Evolutionary conservation across 1,284 basidiomycete genomes (phyloP).

Genomic region (Puccinia triticina): DNA sequence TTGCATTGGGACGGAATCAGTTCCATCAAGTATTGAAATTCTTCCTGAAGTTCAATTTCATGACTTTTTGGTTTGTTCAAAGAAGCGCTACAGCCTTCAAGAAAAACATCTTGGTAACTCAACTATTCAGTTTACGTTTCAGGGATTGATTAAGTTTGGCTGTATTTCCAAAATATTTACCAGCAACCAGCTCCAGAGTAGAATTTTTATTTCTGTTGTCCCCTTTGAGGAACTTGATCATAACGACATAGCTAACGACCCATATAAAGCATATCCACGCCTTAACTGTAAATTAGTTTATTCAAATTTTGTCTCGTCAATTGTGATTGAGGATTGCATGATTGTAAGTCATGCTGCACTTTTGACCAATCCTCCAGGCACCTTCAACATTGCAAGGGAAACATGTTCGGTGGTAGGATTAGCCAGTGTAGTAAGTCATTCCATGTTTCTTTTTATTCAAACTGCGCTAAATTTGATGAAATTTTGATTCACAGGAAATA

Average conservation of each 20-base stretch:
- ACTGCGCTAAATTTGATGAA: too few species aligned
- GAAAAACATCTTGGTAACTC: conserved; percentile 7
- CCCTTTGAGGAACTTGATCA: neutral
- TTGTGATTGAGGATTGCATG: neutral
- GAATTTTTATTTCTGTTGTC: neutral
- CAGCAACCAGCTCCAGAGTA: neutral
- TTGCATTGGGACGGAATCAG: neutral
- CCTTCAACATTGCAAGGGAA: neutral
- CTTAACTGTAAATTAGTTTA: conserved; percentile 1
- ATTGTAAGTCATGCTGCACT: neutral
- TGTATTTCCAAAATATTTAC: conserved; percentile 3
- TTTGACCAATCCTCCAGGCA: neutral
- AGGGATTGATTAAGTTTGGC: neutral
- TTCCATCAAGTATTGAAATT: neutral
- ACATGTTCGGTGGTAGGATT: neutral
- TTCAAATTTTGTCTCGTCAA: neutral
- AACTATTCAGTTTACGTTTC: neutral
- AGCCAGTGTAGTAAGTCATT: neutral
- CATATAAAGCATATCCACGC: neutral
- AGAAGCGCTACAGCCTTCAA: neutral
- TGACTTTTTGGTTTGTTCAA: neutral
- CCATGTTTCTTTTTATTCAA: too few species aligned
- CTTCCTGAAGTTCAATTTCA: neutral
- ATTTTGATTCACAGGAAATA: too few species aligned
- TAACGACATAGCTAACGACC: neutral